Conservation (phyloP, 192 early-diverging fungal genomes). For the Coemansia sp. region DNA sequence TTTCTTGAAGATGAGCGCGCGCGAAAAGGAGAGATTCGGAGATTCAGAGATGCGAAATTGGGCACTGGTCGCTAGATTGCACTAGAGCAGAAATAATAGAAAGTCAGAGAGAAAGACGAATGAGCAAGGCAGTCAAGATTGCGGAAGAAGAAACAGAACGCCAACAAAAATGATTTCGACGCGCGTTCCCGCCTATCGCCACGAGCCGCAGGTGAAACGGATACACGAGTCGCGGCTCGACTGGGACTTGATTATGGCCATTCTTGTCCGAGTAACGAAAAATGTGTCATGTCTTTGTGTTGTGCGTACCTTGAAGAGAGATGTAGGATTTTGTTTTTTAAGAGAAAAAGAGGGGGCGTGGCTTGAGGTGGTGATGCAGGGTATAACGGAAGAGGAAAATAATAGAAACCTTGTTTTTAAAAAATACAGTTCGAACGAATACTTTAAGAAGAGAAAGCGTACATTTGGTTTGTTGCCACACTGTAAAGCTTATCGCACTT, state of each 20-base stretch:
- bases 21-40: not conserved
- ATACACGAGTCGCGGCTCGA: not conserved
- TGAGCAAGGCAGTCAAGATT: not conserved
- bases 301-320: not conserved
- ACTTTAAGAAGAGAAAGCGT: not conserved
- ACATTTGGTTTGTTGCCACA: not conserved
- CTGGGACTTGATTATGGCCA: not conserved
- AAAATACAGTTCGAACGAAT: not conserved
- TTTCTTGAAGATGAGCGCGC: not conserved
- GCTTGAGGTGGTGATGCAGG: not conserved
- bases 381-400: not conserved
- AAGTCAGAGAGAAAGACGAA: not conserved
- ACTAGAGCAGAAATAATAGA: not conserved
- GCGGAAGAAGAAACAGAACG: no score
- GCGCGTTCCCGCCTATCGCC: no score
- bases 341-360: not conserved
- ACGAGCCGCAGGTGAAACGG: no score
- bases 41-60: slow-evolving; percentile 3
- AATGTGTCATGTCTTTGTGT: not conserved
- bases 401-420: not conserved
- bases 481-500: not conserved
- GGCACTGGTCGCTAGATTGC: not conserved
- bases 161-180: no score
- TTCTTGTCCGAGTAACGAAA: not conserved
- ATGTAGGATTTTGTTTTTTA: not conserved